A percentile compares a stretch with the other conserved stretches of the same genome.
Evolutionary conservation across 2,329 filamentous ascomycete species (phyloP).

Genomic region (Clonostachys rosea): DNA sequence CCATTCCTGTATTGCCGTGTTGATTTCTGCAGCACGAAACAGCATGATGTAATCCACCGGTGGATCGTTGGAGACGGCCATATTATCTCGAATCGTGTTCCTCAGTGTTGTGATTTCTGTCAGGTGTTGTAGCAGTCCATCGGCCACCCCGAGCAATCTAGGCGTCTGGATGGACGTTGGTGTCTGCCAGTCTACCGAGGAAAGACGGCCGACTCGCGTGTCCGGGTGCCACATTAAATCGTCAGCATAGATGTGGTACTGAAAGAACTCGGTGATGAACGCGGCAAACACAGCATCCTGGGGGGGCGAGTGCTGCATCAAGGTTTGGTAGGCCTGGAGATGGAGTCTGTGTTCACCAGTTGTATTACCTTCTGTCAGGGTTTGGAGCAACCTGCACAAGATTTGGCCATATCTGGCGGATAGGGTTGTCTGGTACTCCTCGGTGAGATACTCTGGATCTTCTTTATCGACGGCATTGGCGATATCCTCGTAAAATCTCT

Average conservation of each 20-base stretch:
- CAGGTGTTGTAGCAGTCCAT: slow-evolving; percentile 76
- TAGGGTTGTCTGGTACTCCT: slow-evolving; percentile 37
- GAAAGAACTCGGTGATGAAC: slow-evolving; percentile 74
- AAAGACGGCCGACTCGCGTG: slow-evolving; percentile 25
- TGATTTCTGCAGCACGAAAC: slow-evolving; percentile 70
- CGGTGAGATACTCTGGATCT: slow-evolving; percentile 29
- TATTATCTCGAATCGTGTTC: slow-evolving; percentile 66
- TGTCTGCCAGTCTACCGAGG: slow-evolving; percentile 38
- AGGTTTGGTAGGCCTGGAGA: slow-evolving; percentile 67
- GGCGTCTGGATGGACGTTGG: slow-evolving; percentile 36
- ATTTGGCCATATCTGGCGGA: slow-evolving; percentile 59
- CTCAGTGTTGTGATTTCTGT: slow-evolving; percentile 75
- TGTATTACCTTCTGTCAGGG: slow-evolving; percentile 49
- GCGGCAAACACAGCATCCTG: slow-evolving; percentile 59
- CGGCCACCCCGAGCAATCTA: slow-evolving; percentile 73
- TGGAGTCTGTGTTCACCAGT: slow-evolving; percentile 74
- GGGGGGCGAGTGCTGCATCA: slow-evolving; percentile 60
- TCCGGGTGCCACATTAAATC: slow-evolving; percentile 50
- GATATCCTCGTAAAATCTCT: slow-evolving; percentile 44
- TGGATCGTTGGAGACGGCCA: slow-evolving; percentile 57
- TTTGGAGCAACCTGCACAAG: slow-evolving; percentile 55
- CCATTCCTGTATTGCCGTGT: slow-evolving; percentile 72
- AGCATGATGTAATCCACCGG: slow-evolving; percentile 70
- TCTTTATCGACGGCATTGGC: slow-evolving; percentile 31
- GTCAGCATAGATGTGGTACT: slow-evolving; percentile 72